A percentile compares a stretch with the other conserved stretches of the same genome.
These are phyloP conservation scores for Lactarius indigo DNA, from an alignment of 768 basidiomycete genomes.

Conservation along the genomic window DNA sequence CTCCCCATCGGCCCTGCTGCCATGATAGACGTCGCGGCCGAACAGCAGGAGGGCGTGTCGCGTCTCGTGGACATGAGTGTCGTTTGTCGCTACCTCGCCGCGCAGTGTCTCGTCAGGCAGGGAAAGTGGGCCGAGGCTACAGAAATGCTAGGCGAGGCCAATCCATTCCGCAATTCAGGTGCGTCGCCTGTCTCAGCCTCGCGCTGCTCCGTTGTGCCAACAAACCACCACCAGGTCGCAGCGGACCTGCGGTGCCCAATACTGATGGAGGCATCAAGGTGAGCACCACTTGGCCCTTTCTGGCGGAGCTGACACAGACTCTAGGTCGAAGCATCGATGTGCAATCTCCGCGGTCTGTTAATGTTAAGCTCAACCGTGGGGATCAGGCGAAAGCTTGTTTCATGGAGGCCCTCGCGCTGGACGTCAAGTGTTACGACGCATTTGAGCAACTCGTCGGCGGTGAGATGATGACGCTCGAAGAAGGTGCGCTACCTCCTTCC, in stretches of 20 bases:
- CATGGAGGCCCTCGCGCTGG: constrained; percentile 90
- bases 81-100: constrained; percentile 93
- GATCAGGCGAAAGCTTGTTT: constrained; percentile 93
- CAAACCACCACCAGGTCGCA: constrained; percentile 41
- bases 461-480: constrained; percentile 94
- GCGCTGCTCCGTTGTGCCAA: neutral
- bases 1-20: constrained; percentile 71
- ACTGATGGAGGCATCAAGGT: constrained; percentile 96
- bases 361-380: constrained; percentile 89
- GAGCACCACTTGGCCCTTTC: neutral
- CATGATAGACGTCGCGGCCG: constrained; percentile 64
- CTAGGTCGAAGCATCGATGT: constrained; percentile 96
- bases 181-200: constrained; percentile 19
- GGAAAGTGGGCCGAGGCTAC: constrained; percentile 91
- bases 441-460: constrained; percentile 87
- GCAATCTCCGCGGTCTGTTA: constrained; percentile 86
- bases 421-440: constrained; percentile 96
- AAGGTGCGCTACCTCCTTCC: constrained; percentile 54
- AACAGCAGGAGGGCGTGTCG: constrained; percentile 61
- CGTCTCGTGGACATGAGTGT: constrained; percentile 91
- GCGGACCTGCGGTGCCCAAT: constrained; percentile 71
- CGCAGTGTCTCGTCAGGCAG: constrained; percentile 89
- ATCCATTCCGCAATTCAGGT: constrained; percentile 80
- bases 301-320: neutral
- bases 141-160: constrained; percentile 89